Conservation (phyloP, 371 early-diverging fungal species). For the Mucor piriformis region DNA sequence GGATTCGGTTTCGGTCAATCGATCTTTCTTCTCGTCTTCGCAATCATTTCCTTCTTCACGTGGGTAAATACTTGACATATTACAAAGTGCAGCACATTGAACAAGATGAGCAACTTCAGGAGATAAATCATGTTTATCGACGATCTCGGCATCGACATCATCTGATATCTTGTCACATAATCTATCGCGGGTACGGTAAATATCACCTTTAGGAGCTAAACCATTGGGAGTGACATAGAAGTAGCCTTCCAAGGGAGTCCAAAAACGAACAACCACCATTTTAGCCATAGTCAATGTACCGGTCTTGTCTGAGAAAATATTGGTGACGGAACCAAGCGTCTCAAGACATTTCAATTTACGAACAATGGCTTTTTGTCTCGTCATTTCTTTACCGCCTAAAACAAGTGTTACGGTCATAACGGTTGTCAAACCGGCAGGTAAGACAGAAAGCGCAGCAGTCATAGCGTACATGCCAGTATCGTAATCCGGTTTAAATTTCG, state of each 20-base stretch:
- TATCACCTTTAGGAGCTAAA: conserved; percentile 65
- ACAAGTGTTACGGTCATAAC: conserved; percentile 47
- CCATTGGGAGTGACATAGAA: conserved; percentile 66
- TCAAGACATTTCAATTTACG: conserved; percentile 90
- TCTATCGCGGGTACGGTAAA: conserved; percentile 35
- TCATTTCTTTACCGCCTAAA: conserved; percentile 45
- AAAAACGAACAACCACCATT: conserved; percentile 76
- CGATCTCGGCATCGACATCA: background rate
- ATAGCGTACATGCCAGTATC: conserved; percentile 50
- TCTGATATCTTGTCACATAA: conserved; percentile 14
- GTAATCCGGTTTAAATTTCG: conserved; percentile 38
- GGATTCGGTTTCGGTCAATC: conserved; percentile 20
- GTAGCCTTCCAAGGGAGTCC: conserved; percentile 67
- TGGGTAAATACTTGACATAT: conserved; percentile 59
- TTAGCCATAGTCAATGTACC: conserved; percentile 68
- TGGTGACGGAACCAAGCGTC: conserved; percentile 91
- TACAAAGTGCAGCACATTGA: conserved; percentile 58
- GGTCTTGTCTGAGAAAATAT: conserved; percentile 86
- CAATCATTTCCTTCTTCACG: conserved; percentile 6
- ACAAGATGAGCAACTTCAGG: conserved; percentile 33
- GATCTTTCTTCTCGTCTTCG: conserved; percentile 12
- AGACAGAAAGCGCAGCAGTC: conserved; percentile 40
- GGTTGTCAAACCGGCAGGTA: conserved; percentile 47
- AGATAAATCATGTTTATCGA: conserved; percentile 26
- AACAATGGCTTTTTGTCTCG: conserved; percentile 54